Base-by-base conservation (phyloP, 768 basidiomycete genomes). In the Boletales sp. region DNA sequence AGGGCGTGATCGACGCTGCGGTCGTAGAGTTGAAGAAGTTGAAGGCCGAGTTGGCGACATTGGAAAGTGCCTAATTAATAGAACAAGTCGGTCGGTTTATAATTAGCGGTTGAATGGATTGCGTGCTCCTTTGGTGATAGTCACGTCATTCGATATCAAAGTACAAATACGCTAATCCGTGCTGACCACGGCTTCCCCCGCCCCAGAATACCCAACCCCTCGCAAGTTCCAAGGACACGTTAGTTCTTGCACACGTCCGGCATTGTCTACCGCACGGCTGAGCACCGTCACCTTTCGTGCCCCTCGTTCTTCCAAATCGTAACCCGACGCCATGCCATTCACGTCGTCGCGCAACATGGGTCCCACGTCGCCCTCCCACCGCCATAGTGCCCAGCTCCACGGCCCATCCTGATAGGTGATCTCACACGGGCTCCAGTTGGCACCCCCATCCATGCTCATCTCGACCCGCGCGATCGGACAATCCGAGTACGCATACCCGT, bases 381-480 rank as follows among this genome's bases (percentile, higher is more conserved):
- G 81, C 87, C 86, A 88, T 18, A 87, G 61, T 5, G 81, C 78
- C 86, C 87, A 89, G 58, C 86, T 86, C 84, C 85, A 87, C 54
- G 63, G 75, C 4, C 84, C 84, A 33, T 78, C 69, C 47, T 79
- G 81, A 53, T 86, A 85, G 1, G 72, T 79, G 50, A 85, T 78
- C 30, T 64, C 65, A 17, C 80, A 76, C 10, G 65, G 59, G 25
- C 65, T 59, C 82, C 85, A 86, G 8, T 75, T 72, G 40, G 59
- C 53, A 1, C 83, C 84, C 3, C 66, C 70, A 58, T 86, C 78
- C 15, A 71, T 58, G 36, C 78, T 77, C 13, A 85, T 63, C 28
- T 84, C 79, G 14, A 84, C 74, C 2, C 60, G 54, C 4, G 66
- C 57, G 10, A 86, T 73, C 35, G 76, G 78, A 36, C 75, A 77